These are phyloP conservation scores for Henckelia pumila DNA, from an alignment of 257 asterid species.

Conservation along the genomic window DNA sequence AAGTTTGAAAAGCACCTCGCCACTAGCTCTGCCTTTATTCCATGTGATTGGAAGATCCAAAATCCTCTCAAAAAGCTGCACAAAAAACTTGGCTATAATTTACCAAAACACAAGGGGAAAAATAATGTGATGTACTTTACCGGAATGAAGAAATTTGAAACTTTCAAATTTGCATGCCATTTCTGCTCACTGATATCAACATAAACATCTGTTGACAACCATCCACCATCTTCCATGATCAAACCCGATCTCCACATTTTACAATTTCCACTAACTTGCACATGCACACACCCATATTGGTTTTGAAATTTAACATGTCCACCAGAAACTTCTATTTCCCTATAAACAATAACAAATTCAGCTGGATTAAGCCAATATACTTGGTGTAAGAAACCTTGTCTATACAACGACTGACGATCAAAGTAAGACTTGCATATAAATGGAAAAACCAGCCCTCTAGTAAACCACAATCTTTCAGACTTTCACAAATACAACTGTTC, in stretches of 20 bases:
- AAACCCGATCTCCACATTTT: slow-evolving; percentile 87
- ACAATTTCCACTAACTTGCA: slow-evolving; percentile 85
- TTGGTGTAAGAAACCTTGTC: slow-evolving; percentile 37
- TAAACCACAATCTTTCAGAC: slow-evolving; percentile 13
- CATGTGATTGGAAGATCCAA: slow-evolving; percentile 92
- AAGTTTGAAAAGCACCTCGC: slow-evolving; percentile 84
- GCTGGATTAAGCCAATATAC: slow-evolving; percentile 23
- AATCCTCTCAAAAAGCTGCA: slow-evolving; percentile 93
- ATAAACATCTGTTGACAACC: slow-evolving; percentile 94
- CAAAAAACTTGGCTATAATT: slow-evolving; percentile 27
- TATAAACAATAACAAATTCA: slow-evolving; percentile 37
- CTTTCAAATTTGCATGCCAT: slow-evolving; percentile 96
- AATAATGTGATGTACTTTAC: slow-evolving; percentile 42
- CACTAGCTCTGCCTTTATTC: slow-evolving; percentile 97
- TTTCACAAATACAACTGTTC: slow-evolving; percentile 7
- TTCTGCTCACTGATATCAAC: slow-evolving; percentile 87
- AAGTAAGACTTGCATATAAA: slow-evolving; percentile 28
- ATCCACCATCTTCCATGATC: slow-evolving; percentile 88
- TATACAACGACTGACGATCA: slow-evolving; percentile 25
- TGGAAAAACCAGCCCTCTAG: slow-evolving; percentile 19
- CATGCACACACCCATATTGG: slow-evolving; percentile 81
- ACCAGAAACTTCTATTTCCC: slow-evolving; percentile 87
- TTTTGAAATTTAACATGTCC: slow-evolving; percentile 84
- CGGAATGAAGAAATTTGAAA: slow-evolving; percentile 88
- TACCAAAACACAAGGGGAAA: slow-evolving; percentile 21